Evolutionary conservation across 306 rosid species (phyloP), one percentile per base, ranked within the genome.

Genomic region (Fragaria vesca): DNA sequence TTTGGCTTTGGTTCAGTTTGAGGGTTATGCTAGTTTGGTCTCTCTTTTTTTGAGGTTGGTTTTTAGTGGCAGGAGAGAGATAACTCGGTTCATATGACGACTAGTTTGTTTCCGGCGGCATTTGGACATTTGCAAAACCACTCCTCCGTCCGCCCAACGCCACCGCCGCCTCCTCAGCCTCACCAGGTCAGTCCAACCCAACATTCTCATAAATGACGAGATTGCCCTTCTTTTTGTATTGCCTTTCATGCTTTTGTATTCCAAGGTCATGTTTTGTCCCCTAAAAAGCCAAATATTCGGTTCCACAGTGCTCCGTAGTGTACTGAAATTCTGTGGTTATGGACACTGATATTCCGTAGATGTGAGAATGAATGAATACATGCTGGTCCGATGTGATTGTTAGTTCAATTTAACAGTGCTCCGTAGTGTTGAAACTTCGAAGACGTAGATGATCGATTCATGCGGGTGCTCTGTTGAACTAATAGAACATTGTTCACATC

Each of bases 71-170:
- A 92, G 92, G 96, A 86, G 75, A 86, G 96, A 71, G 95, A 89
- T 77, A 83, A 96, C 78, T 85, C 98, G 58, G 81, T 83, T 81
- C 95, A 88, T 2, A 85, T 90, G 87, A 79, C 90, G 88, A 78
- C 82, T 6, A 90, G 75, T 58, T 73, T 95, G 86, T 93, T 93
- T 81, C 84, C 96, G 16, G 76, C 86, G 13, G 76, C 86, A 47
- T 93, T 91, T 82, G 96, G 97, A 77, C 94, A 86, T 20, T 52
- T 93, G 78, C 94, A 93, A 58, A 80, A 52, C 74, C 95, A 82
- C 26, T 71, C 92, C 24, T 71, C 92, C n/a, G 48, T 90, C 46
- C 93, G 97, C 45, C 89, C 95, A 79, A 77, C 88, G 24, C 85
- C 88, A n/a, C 90, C 89, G 13, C 90, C 89, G 17, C 89, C 97